A percentile compares a stretch with the other conserved stretches of the same genome.
Conservation (phyloP, 2,329 filamentous ascomycete genomes). For the Cladosporium phlei region DNA sequence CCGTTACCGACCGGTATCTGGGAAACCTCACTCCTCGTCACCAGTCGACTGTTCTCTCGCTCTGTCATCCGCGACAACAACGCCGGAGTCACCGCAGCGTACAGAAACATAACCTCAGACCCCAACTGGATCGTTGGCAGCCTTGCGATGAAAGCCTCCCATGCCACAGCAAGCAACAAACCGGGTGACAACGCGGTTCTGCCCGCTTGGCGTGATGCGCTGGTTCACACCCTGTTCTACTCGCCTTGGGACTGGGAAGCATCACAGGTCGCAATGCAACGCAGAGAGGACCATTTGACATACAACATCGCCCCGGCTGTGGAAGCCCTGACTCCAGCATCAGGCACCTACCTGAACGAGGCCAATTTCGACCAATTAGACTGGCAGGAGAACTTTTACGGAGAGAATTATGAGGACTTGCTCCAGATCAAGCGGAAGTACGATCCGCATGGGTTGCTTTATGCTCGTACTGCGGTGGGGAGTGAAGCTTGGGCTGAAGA, state of each 20-base stretch:
- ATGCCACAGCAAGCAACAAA: neutral
- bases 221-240: slow-evolving; percentile 3
- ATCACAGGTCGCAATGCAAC: neutral
- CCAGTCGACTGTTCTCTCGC: neutral
- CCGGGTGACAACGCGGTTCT: slow-evolving; percentile 1
- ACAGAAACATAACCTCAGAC: neutral
- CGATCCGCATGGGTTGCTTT: slow-evolving; percentile 15
- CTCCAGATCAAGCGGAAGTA: slow-evolving; percentile 16
- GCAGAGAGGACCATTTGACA: slow-evolving; percentile 7
- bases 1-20: neutral
- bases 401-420: slow-evolving; percentile 13
- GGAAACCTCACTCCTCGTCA: neutral
- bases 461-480: slow-evolving; percentile 11
- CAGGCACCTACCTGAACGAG: slow-evolving; percentile 40
- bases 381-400: slow-evolving; percentile 15
- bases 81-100: neutral
- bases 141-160: neutral
- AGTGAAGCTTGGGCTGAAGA: slow-evolving; percentile 11
- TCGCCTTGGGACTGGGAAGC: neutral
- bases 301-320: slow-evolving; percentile 26
- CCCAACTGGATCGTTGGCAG: neutral
- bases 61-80: neutral
- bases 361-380: slow-evolving; percentile 11
- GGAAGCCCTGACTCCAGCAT: slow-evolving; percentile 32
- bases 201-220: slow-evolving; percentile 11